Evolutionary conservation across 1,139 yeast genomes (phyloP).

Genomic region (Kodamaea arcana): DNA sequence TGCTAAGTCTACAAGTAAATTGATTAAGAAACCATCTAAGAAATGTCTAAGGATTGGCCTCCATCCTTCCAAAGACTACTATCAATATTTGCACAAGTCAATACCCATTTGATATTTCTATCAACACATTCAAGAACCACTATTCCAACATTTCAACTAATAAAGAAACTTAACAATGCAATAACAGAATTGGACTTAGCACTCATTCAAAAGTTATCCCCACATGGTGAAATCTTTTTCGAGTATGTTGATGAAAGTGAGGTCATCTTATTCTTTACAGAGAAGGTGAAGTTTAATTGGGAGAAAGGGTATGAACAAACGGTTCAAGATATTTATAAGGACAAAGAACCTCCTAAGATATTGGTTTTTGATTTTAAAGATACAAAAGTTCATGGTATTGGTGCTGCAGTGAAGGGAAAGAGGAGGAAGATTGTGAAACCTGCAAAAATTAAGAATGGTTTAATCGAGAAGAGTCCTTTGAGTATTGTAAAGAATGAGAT

Average conservation of each 20-base stretch:
- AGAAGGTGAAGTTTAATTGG: conserved; percentile 34
- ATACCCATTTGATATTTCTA: conserved; percentile 41
- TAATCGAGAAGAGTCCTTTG: too few species aligned
- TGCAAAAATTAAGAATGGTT: not conserved
- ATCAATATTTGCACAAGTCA: conserved; percentile 28
- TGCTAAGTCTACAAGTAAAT: too few species aligned
- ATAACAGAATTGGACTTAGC: conserved; percentile 55
- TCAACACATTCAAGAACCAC: conserved; percentile 41
- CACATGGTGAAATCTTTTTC: conserved; percentile 59
- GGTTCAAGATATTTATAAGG: conserved; percentile 30
- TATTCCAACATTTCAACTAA: conserved; percentile 35
- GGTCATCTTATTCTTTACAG: conserved; percentile 32
- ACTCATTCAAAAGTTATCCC: conserved; percentile 56
- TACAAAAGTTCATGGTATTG: conserved; percentile 47
- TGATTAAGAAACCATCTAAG: too few species aligned
- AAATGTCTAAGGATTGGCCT: conserved; percentile 8
- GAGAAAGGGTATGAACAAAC: conserved; percentile 45
- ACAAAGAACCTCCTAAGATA: conserved; percentile 25
- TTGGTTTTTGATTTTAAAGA: conserved; percentile 77
- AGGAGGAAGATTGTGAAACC: conserved; percentile 11
- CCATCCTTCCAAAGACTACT: conserved; percentile 8
- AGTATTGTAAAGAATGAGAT: conserved; percentile 4
- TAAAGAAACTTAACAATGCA: conserved; percentile 28
- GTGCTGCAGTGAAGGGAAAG: conserved; percentile 22
- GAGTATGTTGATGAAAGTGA: conserved; percentile 77